These are phyloP conservation scores for Stevia rebaudiana DNA, from an alignment of 140 eudicot genomes.

Conservation along the genomic window DNA sequence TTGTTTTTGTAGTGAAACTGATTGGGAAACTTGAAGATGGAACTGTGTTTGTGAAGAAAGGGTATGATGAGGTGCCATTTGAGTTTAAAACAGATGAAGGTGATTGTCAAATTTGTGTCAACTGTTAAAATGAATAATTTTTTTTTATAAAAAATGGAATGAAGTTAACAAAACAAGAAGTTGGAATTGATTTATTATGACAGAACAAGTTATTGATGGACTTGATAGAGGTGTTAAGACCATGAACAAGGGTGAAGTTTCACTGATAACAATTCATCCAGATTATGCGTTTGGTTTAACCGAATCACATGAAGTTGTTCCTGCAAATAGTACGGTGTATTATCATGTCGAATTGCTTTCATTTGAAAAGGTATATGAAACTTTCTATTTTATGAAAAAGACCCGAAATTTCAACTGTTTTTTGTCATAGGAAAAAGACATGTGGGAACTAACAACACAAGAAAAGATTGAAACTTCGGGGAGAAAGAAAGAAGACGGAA, in stretches of 20 bases:
- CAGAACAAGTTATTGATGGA: conserved; percentile 64
- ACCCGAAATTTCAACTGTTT: too few relatives aligned
- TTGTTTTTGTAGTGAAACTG: conserved; percentile 39
- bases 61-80: conserved; percentile 51
- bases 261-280: conserved; percentile 44
- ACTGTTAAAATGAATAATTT: neutral
- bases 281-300: conserved; percentile 26
- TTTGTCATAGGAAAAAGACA: conserved; percentile 47
- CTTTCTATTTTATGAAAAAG: too few relatives aligned
- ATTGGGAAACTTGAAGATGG: conserved; percentile 59
- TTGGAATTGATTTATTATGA: neutral
- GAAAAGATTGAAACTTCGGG: conserved; percentile 55
- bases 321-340: conserved; percentile 26
- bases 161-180: neutral
- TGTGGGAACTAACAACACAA: conserved; percentile 55
- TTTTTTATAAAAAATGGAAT: neutral
- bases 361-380: conserved; percentile 51
- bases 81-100: conserved; percentile 61
- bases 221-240: conserved; percentile 66
- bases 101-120: conserved; percentile 6
- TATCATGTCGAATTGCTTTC: conserved; percentile 50
- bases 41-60: conserved; percentile 41
- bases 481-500: conserved; percentile 62
- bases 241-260: conserved; percentile 67
- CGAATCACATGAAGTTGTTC: conserved; percentile 25